Conservation (phyloP, 257 asterid species). For the Dorcoceras hygrometricum region DNA sequence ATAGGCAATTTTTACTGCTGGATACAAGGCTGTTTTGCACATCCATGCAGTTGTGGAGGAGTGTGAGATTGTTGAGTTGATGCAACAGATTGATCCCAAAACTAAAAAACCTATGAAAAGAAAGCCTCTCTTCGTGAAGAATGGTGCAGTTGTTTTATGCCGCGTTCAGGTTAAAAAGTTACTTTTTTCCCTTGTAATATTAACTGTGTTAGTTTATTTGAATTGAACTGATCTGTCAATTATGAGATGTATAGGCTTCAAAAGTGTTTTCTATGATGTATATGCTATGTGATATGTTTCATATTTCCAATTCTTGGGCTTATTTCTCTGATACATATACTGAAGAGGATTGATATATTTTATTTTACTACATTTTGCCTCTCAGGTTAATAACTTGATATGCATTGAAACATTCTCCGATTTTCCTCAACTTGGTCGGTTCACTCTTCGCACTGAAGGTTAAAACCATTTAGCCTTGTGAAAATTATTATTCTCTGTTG, state of each 20-base stretch:
- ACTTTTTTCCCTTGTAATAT: conserved; percentile 5
- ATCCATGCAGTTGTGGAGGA: conserved; percentile 89
- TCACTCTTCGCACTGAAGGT: conserved; percentile 97
- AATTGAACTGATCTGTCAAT: not conserved
- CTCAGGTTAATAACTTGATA: conserved; percentile 76
- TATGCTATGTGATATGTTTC: not conserved
- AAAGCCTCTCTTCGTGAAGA: conserved; percentile 88
- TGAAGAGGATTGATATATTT: not conserved
- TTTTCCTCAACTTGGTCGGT: conserved; percentile 83
- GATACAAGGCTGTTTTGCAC: conserved; percentile 97
- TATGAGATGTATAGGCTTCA: not conserved
- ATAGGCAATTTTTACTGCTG: conserved; percentile 96
- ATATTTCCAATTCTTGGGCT: not conserved
- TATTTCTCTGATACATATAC: not conserved
- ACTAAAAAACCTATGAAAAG: conserved; percentile 70
- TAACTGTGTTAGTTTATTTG: not conserved
- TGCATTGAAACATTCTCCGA: conserved; percentile 77
- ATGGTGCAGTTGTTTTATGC: conserved; percentile 73
- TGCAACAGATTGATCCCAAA: conserved; percentile 75
- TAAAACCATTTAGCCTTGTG: conserved; percentile 15
- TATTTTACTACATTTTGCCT: conserved; percentile 18
- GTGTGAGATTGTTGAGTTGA: conserved; percentile 86
- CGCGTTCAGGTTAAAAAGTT: conserved; percentile 62
- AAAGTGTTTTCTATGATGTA: not conserved
- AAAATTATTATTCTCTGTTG: not conserved